Evolutionary conservation across 2,329 filamentous ascomycete species (phyloP), one percentile per base, ranked within the genome.

Genomic region (Dryadomyces sulphureus): DNA sequence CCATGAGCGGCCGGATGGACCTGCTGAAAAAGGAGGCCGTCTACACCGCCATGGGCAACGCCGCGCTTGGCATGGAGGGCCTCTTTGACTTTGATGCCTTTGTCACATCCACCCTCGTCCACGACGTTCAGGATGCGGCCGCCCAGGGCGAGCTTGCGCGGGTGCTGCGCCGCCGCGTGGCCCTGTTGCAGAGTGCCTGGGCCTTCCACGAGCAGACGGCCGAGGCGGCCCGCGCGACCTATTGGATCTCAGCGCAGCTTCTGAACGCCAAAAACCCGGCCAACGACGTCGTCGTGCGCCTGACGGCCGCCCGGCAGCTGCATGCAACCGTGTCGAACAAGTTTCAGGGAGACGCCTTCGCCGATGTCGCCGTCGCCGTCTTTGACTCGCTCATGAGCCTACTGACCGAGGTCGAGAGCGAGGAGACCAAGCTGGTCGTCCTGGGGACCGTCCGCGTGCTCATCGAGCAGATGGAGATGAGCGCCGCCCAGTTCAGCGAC

Each of bases 161-260:
- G 58, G 77, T 98, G 19, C 70, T 98, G 9, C 79, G 92, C 20
- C 79, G 92, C 48, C 78, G 92, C 42, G 88, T 93, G 46, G 84
- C 88, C 2, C 93, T 98, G 47, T 66, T 96, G 36, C 73, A 96
- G 21, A 86, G 85, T 21, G 81, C 94, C 58, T 96, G 92, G 90
- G 80, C 92, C 2, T 75, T 84, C 0, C 76, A 95, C 52, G 83
- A 84, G 56, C 71, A 90, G 5, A 72, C 77, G 0, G 70, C 79
- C 34, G 63, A 76, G 32, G 85, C 81, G 55, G 74, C 81, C 48
- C 72, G 81, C 0, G 66, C 89, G 19, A 77, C 94, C 5, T 96
- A 94, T 57, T 81, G 90, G 56, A 86, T 96, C 46, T 95, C 88
- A 60, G 79, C 85, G 48, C 85, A 94, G 60, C 72, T 98, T 14